Evolutionary conservation across 2,329 filamentous ascomycete species (phyloP).

Genomic region (Elsinoe fawcettii): DNA sequence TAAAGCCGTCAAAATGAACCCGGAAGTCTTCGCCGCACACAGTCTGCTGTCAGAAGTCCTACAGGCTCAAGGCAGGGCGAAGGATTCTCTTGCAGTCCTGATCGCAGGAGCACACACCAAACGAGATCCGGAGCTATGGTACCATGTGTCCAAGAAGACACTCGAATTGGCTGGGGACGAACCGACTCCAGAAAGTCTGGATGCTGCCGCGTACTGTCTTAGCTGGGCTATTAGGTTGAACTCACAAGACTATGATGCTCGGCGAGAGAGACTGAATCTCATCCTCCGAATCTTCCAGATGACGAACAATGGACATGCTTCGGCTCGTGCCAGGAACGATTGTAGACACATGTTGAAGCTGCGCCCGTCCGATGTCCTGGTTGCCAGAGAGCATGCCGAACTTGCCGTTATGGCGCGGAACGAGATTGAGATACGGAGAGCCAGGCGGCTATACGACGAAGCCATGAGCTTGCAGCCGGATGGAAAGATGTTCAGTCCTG

Average conservation of each 20-base stretch:
- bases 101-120: constrained; percentile 52
- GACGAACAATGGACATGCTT: constrained; percentile 33
- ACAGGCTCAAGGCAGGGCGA: constrained; percentile 46
- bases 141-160: constrained; percentile 49
- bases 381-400: constrained; percentile 50
- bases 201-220: constrained; percentile 47
- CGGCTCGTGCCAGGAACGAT: constrained; percentile 39
- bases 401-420: constrained; percentile 34
- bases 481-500: constrained; percentile 16
- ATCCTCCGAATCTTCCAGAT: constrained; percentile 36
- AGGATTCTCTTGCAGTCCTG: constrained; percentile 49
- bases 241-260: constrained; percentile 44
- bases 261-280: constrained; percentile 49
- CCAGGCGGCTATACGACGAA: constrained; percentile 39
- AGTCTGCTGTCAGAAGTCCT: constrained; percentile 54
- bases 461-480: constrained; percentile 44
- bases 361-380: constrained; percentile 46
- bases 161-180: constrained; percentile 41
- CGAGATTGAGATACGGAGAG: constrained; percentile 22
- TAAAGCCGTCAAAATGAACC: constrained; percentile 49
- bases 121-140: constrained; percentile 50
- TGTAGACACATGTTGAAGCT: constrained; percentile 49
- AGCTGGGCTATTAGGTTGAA: constrained; percentile 48
- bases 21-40: constrained; percentile 56
- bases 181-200: constrained; percentile 35